Percentiles rank a stretch among this genome's conserved stretches.
These are phyloP conservation scores for Magnolia kwangsiensis DNA, from an alignment of 164 flowering plant genomes.

Conservation along the genomic window DNA sequence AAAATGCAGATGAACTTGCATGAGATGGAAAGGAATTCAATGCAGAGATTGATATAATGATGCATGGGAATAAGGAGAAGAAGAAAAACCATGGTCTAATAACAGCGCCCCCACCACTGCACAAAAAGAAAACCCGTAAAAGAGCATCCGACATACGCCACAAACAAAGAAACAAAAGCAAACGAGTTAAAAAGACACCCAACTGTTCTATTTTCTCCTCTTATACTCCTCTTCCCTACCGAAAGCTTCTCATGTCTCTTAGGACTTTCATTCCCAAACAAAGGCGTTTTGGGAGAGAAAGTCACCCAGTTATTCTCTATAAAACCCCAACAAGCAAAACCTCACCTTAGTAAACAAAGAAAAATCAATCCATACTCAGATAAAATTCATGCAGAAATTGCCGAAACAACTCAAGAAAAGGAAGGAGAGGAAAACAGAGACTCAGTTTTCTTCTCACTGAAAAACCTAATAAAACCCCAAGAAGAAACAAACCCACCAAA, in stretches of 20 bases:
- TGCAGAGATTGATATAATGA: background rate
- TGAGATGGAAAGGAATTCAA: background rate
- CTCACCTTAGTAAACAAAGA: background rate
- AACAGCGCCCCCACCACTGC: background rate
- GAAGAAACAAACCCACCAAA: background rate
- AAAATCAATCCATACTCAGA: background rate
- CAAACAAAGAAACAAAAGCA: background rate
- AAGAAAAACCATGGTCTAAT: background rate
- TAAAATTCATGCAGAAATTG: background rate
- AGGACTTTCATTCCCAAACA: no score
- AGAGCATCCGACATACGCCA: constrained; percentile 1
- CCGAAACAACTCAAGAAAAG: background rate
- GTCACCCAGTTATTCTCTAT: background rate
- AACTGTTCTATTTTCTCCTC: background rate
- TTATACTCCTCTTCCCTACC: background rate
- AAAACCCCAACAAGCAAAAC: background rate
- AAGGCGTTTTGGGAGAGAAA: background rate
- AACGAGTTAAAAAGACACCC: background rate
- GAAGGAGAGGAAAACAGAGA: background rate
- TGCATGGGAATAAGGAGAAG: background rate
- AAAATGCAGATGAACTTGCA: background rate
- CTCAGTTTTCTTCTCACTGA: background rate
- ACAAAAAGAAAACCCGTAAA: background rate
- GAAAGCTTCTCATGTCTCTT: background rate
- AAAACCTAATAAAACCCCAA: background rate